Percentiles rank a stretch among this genome's conserved stretches.
Evolutionary conservation across 257 asterid genomes (phyloP).

Genomic region (Agastache rugosa): DNA sequence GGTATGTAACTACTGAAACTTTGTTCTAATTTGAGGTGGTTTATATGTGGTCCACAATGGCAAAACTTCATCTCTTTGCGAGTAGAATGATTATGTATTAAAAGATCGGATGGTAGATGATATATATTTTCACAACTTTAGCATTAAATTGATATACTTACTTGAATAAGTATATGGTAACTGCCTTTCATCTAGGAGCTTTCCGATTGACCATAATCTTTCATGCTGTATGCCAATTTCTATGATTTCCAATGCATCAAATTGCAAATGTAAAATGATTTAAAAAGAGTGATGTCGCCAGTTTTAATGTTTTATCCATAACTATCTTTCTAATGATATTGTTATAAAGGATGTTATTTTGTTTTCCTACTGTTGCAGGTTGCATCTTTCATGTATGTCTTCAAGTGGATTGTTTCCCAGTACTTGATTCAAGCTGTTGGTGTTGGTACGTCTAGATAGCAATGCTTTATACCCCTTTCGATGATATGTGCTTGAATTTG

Average conservation of each 20-base stretch:
- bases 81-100: constrained; percentile 15
- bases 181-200: constrained; percentile 9
- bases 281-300: background rate
- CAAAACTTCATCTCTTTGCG: constrained; percentile 8
- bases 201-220: background rate
- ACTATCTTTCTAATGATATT: constrained; percentile 7
- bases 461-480: constrained; percentile 16
- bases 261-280: background rate
- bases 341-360: constrained; percentile 23
- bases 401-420: constrained; percentile 63
- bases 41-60: constrained; percentile 1
- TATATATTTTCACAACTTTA: background rate
- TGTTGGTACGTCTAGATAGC: constrained; percentile 57
- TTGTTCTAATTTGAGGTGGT: constrained; percentile 1
- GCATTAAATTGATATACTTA: background rate
- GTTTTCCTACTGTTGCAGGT: constrained; percentile 53
- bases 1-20: constrained; percentile 49
- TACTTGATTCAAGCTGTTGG: constrained; percentile 62
- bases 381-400: constrained; percentile 54
- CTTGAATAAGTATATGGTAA: constrained; percentile 11
- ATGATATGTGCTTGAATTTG: constrained; percentile 2
- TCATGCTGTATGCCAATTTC: constrained; percentile 6
- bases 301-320: background rate
- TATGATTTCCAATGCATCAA: background rate
- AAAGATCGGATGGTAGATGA: constrained; percentile 1